A percentile compares a stretch with the other conserved stretches of the same genome.
Conservation (phyloP, 1,284 basidiomycete species). For the Microbotryum intermedium region DNA sequence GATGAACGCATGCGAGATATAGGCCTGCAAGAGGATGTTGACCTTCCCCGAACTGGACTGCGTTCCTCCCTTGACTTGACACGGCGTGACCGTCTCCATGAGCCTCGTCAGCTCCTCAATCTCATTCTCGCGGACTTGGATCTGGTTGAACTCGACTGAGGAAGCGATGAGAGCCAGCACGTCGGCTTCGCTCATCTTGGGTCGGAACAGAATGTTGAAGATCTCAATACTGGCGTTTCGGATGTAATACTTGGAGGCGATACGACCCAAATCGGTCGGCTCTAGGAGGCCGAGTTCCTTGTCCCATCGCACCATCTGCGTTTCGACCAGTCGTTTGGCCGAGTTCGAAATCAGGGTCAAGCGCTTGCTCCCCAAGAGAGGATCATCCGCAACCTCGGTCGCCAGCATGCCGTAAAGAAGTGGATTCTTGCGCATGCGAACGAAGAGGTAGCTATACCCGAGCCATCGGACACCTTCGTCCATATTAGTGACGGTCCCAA, state of each 20-base stretch:
- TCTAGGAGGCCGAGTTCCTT: constrained; percentile 54
- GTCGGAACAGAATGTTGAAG: constrained; percentile 74
- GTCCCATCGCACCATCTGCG: constrained; percentile 78
- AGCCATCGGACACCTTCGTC: constrained; percentile 90
- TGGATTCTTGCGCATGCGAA: constrained; percentile 90
- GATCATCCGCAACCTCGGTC: constrained; percentile 66
- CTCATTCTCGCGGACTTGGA: constrained; percentile 87
- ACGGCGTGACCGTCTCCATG: constrained; percentile 59
- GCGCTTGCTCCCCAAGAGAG: constrained; percentile 65
- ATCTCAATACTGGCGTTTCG: constrained; percentile 76
- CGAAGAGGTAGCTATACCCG: constrained; percentile 94
- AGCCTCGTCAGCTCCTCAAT: constrained; percentile 70
- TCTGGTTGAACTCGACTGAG: constrained; percentile 95
- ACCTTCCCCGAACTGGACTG: constrained; percentile 82
- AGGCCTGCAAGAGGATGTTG: constrained; percentile 88
- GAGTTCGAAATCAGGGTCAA: constrained; percentile 62
- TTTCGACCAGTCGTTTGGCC: constrained; percentile 60
- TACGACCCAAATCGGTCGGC: constrained; percentile 81
- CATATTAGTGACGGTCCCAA: constrained; percentile 86
- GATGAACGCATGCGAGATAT: constrained; percentile 68
- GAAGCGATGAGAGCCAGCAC: constrained; percentile 74
- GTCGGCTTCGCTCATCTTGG: constrained; percentile 89
- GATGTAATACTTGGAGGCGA: constrained; percentile 96
- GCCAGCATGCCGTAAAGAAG: constrained; percentile 80
- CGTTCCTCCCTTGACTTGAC: constrained; percentile 69